phyloP scores from a whole-genome alignment of 2,329 filamentous ascomycete genomes.

The Aspergillus brasiliensis region DNA sequence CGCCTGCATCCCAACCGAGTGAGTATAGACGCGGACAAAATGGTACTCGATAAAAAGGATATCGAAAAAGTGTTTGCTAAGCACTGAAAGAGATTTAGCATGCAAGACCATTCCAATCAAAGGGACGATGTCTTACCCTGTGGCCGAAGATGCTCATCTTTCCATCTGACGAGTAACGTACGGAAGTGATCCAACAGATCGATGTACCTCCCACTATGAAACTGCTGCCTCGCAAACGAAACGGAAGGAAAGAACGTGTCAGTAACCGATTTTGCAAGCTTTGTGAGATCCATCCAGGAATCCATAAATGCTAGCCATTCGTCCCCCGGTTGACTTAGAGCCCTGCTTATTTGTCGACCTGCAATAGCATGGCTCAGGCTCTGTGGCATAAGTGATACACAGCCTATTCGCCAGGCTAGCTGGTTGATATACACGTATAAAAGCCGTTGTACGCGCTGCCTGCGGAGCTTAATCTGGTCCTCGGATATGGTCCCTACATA shows the following conservation, averaged over 20 bases:
- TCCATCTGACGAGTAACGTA: slow-evolving; percentile 41
- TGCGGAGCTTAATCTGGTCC: slow-evolving; percentile 35
- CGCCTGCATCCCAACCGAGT: slow-evolving; percentile 57
- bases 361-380: slow-evolving; percentile 37
- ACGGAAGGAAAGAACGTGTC: slow-evolving; percentile 55
- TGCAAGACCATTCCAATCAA: not conserved
- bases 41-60: slow-evolving; percentile 58
- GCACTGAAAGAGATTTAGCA: slow-evolving; percentile 19
- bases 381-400: slow-evolving; percentile 55
- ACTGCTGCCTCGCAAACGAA: slow-evolving; percentile 37
- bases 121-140: slow-evolving; percentile 21
- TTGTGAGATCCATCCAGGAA: slow-evolving; percentile 53
- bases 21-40: slow-evolving; percentile 48
- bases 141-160: slow-evolving; percentile 38
- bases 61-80: slow-evolving; percentile 45
- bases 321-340: slow-evolving; percentile 45
- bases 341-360: slow-evolving; percentile 31
- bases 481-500: slow-evolving; percentile 31
- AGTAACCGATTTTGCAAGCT: slow-evolving; percentile 54
- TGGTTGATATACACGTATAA: slow-evolving; percentile 55
- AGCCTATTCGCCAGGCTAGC: slow-evolving; percentile 54
- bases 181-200: slow-evolving; percentile 49
- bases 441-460: slow-evolving; percentile 40
- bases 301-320: slow-evolving; percentile 57
- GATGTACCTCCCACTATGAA: slow-evolving; percentile 53